phyloP scores from a whole-genome alignment of 1,284 basidiomycete genomes.

The Tylopilus orsonianus region DNA sequence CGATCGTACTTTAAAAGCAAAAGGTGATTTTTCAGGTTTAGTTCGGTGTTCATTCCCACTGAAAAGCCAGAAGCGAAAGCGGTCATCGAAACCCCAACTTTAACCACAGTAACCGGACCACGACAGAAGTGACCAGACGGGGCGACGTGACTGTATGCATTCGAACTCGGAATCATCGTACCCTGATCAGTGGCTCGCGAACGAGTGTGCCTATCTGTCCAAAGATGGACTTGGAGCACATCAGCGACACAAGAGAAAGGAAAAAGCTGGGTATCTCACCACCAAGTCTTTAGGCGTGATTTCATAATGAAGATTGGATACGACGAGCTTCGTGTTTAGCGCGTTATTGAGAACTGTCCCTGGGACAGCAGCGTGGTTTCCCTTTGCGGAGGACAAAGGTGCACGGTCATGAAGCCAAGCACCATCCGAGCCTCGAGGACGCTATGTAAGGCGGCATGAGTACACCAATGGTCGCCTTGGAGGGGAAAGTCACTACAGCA shows the following conservation, averaged over 20 bases:
- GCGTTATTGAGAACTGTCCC: slow-evolving; percentile 29
- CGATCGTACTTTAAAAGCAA: slow-evolving; percentile 81
- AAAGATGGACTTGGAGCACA: slow-evolving; percentile 73
- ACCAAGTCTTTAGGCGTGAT: slow-evolving; percentile 85
- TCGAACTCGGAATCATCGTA: slow-evolving; percentile 76
- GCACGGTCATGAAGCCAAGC: slow-evolving; percentile 76
- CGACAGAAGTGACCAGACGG: slow-evolving; percentile 34
- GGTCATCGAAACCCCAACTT: slow-evolving; percentile 35
- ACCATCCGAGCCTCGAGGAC: slow-evolving; percentile 45
- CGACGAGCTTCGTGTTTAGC: slow-evolving; percentile 66
- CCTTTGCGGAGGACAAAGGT: slow-evolving; percentile 41
- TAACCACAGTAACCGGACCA: slow-evolving; percentile 29
- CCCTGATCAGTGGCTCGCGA: slow-evolving; percentile 91
- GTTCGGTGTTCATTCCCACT: slow-evolving; percentile 34
- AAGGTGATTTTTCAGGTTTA: slow-evolving; percentile 38
- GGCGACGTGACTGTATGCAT: slow-evolving; percentile 41
- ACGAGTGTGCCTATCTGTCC: slow-evolving; percentile 89
- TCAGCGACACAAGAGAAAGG: neutral
- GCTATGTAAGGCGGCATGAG: slow-evolving; percentile 19
- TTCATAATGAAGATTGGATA: slow-evolving; percentile 93
- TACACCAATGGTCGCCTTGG: neutral
- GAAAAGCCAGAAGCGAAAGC: slow-evolving; percentile 43
- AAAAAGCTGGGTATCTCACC: slow-evolving; percentile 47
- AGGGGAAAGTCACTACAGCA: slow-evolving; percentile 15
- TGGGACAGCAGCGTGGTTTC: slow-evolving; percentile 22